Conservation (phyloP, 2,329 filamentous ascomycete genomes). For the Chaetomiaceae sp. region DNA sequence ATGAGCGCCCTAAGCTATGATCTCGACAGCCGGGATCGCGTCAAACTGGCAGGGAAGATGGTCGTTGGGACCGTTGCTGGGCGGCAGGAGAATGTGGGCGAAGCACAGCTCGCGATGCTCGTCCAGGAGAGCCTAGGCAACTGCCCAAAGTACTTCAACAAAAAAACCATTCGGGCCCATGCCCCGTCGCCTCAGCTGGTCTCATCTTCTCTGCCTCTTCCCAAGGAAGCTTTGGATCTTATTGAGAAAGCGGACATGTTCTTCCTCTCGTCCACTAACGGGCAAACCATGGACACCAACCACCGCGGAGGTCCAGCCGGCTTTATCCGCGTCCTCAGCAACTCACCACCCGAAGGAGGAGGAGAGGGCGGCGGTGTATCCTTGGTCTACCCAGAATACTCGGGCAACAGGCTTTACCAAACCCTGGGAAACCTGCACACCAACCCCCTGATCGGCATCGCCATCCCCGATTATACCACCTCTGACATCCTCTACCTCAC, state of each 20-base stretch:
- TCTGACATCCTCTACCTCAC: conserved; percentile 72
- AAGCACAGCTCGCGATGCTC: conserved; percentile 56
- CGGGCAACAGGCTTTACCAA: conserved; percentile 79
- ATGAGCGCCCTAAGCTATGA: conserved; percentile 59
- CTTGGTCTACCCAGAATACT: conserved; percentile 77
- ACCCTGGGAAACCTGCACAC: conserved; percentile 71
- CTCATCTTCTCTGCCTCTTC: conserved; percentile 40
- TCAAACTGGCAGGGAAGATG: conserved; percentile 70
- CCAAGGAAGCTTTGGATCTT: conserved; percentile 52
- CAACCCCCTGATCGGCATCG: conserved; percentile 64
- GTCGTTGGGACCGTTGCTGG: conserved; percentile 54
- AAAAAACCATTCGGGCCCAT: conserved; percentile 57
- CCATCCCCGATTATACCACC: conserved; percentile 68
- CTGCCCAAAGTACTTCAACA: conserved; percentile 84
- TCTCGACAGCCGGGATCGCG: conserved; percentile 61
- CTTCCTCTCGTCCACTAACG: conserved; percentile 67
- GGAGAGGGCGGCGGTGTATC: no score
- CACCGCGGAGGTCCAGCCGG: conserved; percentile 71
- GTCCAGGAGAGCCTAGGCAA: conserved; percentile 74
- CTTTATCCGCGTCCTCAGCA: conserved; percentile 65
- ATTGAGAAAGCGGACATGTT: conserved; percentile 66
- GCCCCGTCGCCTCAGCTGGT: conserved; percentile 46
- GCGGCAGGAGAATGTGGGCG: conserved; percentile 30
- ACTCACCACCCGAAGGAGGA: conserved; percentile 37
- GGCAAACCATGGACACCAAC: conserved; percentile 75